phyloP scores from a whole-genome alignment of 139 green algal species.

The Klebsormidium nitens region DNA sequence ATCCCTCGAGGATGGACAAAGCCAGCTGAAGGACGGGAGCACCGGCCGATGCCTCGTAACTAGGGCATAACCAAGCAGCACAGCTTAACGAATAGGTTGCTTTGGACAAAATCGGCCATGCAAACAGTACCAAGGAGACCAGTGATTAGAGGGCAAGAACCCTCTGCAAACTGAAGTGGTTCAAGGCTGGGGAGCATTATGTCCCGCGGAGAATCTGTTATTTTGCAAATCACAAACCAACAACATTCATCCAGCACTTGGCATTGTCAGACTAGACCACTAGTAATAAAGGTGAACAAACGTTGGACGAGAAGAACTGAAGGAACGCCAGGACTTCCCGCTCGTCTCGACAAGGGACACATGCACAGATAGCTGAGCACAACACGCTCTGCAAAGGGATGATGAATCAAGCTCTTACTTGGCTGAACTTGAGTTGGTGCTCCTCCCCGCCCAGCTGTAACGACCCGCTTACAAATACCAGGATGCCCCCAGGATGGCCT shows the following conservation, averaged over 20 bases:
- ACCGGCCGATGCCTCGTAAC: too few species aligned
- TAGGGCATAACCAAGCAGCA: too few species aligned
- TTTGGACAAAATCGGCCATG: too few species aligned
- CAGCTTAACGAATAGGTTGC: too few species aligned
- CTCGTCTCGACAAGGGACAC: background rate
- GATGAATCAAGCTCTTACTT: constrained; percentile 21
- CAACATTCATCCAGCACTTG: background rate
- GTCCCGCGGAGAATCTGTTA: too few species aligned
- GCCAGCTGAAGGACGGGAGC: too few species aligned
- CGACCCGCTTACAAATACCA: constrained; percentile 45
- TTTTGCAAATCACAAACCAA: background rate
- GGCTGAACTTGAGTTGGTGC: constrained; percentile 43
- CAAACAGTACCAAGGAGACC: too few species aligned
- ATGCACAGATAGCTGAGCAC: background rate
- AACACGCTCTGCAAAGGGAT: background rate
- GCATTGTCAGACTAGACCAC: background rate
- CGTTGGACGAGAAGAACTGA: background rate
- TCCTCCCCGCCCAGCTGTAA: constrained; percentile 38
- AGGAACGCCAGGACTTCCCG: background rate
- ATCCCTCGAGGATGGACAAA: too few species aligned
- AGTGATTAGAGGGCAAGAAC: too few species aligned
- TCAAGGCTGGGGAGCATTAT: too few species aligned
- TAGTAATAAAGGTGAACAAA: background rate
- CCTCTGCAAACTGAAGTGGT: too few species aligned
- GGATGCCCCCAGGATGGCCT: constrained; percentile 32